Base-by-base conservation (phyloP, 495 filamentous ascomycete species). In the Penicillium canariense region DNA sequence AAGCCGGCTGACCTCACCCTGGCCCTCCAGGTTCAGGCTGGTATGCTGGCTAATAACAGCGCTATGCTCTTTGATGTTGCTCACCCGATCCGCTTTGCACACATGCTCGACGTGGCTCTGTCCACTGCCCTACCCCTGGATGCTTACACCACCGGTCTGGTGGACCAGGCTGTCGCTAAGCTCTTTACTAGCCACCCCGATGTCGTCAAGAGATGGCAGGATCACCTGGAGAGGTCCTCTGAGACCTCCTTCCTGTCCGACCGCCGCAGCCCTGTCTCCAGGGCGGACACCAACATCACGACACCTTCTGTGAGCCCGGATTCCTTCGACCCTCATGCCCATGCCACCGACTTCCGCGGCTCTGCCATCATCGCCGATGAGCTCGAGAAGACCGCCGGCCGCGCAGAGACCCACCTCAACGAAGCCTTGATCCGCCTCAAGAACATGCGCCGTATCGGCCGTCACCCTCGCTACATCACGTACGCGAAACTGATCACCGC, bases 401-500 rank as follows among this genome's bases (percentile, higher is more conserved):
- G 77, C 14, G 83, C 84, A 55, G 84, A 80, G 31, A 79, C 83
- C 22, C 86, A 86, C 56, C 82, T 96, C 42, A 86, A 87, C 54
- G 91, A 96, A 57, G 88, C 90, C 44, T 76, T 96, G 58, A 79
- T 75, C 23, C 86, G 89, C 61, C 89, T 97, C 69, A 85, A 85
- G 50, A 96, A 96, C 73, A 95, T 96, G 77, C 91, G 94, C 60
- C 90, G 91, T 40, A 83, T 86, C 68, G 91, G 93, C 54, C 86
- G 90, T 62, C 90, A 96, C 67, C 91, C 95, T 39, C 84, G 93
- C 56, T 96, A 96, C 73, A 90, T 95, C 69, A 96, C 91, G 23
- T 96, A 97, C 62, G 89, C 91, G 30, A 96, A 96, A 75, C 81
- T 98, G 62, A 94, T 98, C 67, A 85, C 87, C 31, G 87, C 89